phyloP scores from a whole-genome alignment of 2,329 filamentous ascomycete genomes.

The Colletotrichum acutatum region DNA sequence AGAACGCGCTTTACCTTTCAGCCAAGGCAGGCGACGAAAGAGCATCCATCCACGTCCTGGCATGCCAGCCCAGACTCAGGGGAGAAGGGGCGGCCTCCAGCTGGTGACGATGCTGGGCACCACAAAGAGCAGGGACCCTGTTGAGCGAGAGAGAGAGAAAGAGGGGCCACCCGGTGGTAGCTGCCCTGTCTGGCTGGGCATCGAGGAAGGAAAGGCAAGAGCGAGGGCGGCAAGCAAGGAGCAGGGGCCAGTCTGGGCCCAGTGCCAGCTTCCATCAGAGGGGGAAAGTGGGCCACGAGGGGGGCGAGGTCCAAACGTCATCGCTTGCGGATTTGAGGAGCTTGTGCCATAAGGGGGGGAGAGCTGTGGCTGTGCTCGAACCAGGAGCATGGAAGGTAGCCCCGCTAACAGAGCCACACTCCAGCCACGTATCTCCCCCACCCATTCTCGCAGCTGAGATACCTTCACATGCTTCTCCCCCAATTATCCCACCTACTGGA shows the following conservation, averaged over 20 bases:
- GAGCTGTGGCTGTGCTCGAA: neutral
- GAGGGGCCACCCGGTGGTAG: neutral
- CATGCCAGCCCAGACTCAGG: neutral
- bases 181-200: neutral
- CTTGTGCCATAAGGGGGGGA: constrained; percentile 29
- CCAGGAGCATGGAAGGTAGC: neutral
- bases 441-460: neutral
- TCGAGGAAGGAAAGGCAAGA: neutral
- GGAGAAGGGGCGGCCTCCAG: constrained; percentile 22
- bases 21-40: constrained; percentile 4
- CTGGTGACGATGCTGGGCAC: constrained; percentile 31
- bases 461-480: constrained; percentile 23
- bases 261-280: neutral
- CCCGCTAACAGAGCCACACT: constrained; percentile 1
- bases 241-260: constrained; percentile 23
- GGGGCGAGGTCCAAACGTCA: constrained; percentile 31
- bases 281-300: neutral
- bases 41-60: neutral
- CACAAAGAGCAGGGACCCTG: neutral
- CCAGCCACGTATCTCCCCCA: neutral
- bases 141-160: constrained; percentile 17
- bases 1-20: constrained; percentile 30
- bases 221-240: constrained; percentile 8
- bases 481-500: constrained; percentile 14
- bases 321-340: constrained; percentile 20